These are phyloP conservation scores for Glomus cerebriforme DNA, from an alignment of 192 early-diverging fungal species.

Conservation along the genomic window DNA sequence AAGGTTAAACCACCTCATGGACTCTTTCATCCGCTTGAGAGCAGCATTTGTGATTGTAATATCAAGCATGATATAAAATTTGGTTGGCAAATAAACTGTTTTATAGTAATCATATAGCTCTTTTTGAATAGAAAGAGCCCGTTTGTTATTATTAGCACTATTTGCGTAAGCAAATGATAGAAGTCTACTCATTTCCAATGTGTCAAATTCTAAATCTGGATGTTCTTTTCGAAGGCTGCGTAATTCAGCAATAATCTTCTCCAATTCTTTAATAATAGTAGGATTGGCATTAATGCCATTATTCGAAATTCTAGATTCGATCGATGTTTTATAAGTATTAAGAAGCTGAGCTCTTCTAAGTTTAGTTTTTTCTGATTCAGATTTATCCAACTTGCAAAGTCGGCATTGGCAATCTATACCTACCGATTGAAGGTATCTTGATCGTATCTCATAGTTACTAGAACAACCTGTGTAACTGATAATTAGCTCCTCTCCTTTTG, in stretches of 20 bases:
- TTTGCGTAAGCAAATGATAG: not conserved
- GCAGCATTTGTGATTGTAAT: not conserved
- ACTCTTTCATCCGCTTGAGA: not conserved
- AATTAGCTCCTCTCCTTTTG: not conserved
- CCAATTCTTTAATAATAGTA: not conserved
- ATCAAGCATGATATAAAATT: no score
- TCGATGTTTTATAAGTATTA: not conserved
- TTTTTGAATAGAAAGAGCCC: not conserved
- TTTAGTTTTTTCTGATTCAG: not conserved
- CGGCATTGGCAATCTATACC: slow-evolving; percentile 8
- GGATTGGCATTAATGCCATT: not conserved
- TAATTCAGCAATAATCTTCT: not conserved
- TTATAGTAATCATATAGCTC: not conserved
- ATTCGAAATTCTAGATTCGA: no score
- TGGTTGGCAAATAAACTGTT: not conserved
- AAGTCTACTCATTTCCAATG: not conserved
- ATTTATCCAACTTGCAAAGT: not conserved
- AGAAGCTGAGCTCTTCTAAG: not conserved
- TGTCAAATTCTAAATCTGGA: not conserved
- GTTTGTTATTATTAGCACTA: no score
- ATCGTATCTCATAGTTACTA: not conserved
- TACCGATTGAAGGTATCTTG: not conserved
- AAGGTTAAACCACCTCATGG: not conserved
- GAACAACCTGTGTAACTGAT: not conserved
- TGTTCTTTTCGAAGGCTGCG: no score